phyloP scores from a whole-genome alignment of 169 alveolate species.

The Plasmodium adleri region DNA sequence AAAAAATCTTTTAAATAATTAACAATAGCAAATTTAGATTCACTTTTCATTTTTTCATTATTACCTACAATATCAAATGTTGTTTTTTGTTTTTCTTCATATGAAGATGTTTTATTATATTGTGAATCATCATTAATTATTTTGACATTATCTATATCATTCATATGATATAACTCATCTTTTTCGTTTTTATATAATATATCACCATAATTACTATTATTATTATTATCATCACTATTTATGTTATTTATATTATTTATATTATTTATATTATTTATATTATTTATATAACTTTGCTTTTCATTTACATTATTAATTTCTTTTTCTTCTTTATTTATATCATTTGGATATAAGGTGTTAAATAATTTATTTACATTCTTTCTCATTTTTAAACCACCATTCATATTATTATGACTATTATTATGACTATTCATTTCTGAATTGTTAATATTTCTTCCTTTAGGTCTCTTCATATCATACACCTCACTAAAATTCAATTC shows the following conservation, averaged over 20 bases:
- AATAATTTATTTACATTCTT: conserved; percentile 32
- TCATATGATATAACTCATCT: background rate
- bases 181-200: too few relatives aligned
- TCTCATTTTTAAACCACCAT: conserved; percentile 18
- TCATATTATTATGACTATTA: conserved; percentile 8
- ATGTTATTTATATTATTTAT: background rate
- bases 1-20: conserved; percentile 48
- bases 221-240: background rate
- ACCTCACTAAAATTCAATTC: background rate
- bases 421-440: background rate
- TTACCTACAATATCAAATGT: conserved; percentile 23
- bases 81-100: background rate
- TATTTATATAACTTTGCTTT: background rate
- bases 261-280: background rate
- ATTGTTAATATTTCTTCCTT: too few relatives aligned
- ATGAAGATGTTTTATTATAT: background rate
- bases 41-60: conserved; percentile 63
- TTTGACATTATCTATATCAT: conserved; percentile 4
- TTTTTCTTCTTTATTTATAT: conserved; percentile 3
- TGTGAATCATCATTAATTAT: background rate
- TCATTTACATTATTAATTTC: background rate
- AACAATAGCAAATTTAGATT: conserved; percentile 45
- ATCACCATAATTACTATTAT: background rate
- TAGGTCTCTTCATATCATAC: too few relatives aligned
- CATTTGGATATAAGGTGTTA: conserved; percentile 46